These are phyloP conservation scores for Blastocrithidia nonstop DNA, from an alignment of 208 protist species.

Conservation along the genomic window DNA sequence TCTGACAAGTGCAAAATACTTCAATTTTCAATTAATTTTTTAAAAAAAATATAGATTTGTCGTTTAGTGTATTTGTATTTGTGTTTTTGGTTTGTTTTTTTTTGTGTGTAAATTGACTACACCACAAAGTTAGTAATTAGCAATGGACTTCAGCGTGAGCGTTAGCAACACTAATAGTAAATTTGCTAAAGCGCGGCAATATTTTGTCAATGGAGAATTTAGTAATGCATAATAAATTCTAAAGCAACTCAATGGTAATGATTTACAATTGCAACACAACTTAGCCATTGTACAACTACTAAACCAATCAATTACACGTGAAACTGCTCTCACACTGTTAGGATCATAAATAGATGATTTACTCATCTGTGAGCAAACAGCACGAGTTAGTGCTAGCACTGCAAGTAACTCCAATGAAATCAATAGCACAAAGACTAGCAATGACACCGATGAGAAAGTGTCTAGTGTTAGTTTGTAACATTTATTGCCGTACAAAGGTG, in stretches of 20 bases:
- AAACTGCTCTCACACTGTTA: constrained; percentile 26
- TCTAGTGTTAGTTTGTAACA: constrained; percentile 12
- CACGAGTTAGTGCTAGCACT: not conserved
- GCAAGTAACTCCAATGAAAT: constrained; percentile 8
- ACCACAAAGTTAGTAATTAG: constrained; percentile 1
- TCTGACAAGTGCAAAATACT: too few species aligned
- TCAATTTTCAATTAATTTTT: constrained; percentile 2
- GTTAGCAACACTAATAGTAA: constrained; percentile 2
- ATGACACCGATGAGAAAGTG: constrained; percentile 8
- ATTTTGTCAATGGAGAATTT: constrained; percentile 59
- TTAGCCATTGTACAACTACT: constrained; percentile 57
- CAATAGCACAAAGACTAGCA: not conserved
- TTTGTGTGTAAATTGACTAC: too few species aligned
- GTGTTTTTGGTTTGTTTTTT: not conserved
- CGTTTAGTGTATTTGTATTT: not conserved
- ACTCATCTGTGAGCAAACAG: not conserved
- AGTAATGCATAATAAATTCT: constrained; percentile 44
- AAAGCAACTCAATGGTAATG: too few species aligned
- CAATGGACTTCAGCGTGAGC: not conserved
- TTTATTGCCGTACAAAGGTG: constrained; percentile 58
- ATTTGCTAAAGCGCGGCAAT: constrained; percentile 21
- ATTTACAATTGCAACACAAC: constrained; percentile 73
- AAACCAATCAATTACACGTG: constrained; percentile 25
- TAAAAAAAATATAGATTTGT: not conserved
- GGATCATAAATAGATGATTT: constrained; percentile 1